Base-by-base conservation (phyloP, 2,329 filamentous ascomycete species). In the Sporothrix euskadiensis region DNA sequence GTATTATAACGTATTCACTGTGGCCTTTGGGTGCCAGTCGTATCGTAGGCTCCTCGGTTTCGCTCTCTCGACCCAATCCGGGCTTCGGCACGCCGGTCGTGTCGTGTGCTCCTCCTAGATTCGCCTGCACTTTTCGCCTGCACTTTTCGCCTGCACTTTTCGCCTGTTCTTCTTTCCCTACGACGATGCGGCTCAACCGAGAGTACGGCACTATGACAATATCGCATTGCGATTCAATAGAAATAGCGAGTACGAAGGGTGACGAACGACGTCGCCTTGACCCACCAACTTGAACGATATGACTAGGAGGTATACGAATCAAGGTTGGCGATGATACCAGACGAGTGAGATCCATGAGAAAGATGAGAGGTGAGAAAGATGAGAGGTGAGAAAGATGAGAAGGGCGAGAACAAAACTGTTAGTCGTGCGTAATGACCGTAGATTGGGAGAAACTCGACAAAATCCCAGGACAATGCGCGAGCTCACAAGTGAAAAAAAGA, bases 71-170 rank as follows among this genome's bases (percentile, higher is more conserved):
- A 32, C 54, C 30, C 54, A 44, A 44, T 9, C 41, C 1, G 54
- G 54, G 54, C 26, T 32, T 6, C 59, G 59, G 59, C 59, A 63
- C 59, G 35, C 59, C 59, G 12, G 59, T 63, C 19, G 59, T 63
- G 32, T 63, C 59, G 32, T 63, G 41, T n/a, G 59, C 59, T 63
- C 59, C 59, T 10, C 35, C 32, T 10, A 41, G 3, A 14, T 63
- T 63, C 35, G 19, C 41, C 32, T 22, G 16, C 59, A 22, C 32
- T n/a, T 52, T 52, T 52, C 47, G 7, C 47, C 12, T 52, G 47
- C 49, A 19, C n/a, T 19, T 52, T 63, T 63, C 35, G 19, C 41
- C 32, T 22, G 16, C 59, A 22, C 32, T n/a, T 52, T 52, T 52
- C 47, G 7, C 47, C 12, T 52, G 47, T 19, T 52, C 32, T 61